These are phyloP conservation scores for Xerocomellus intermedius DNA, from an alignment of 768 basidiomycete genomes.

Conservation along the genomic window DNA sequence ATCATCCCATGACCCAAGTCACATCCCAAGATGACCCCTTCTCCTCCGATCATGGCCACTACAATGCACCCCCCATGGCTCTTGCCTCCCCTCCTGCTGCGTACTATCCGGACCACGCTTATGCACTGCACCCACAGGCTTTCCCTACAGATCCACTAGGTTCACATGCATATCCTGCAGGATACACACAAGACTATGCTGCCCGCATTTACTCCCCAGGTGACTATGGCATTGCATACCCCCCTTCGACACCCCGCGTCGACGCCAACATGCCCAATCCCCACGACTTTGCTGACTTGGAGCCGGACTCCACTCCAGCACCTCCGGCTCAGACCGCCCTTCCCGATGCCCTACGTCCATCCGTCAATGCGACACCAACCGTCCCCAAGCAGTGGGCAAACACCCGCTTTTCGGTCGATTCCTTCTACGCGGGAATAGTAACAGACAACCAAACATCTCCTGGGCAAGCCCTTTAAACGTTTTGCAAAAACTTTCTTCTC, in stretches of 20 bases:
- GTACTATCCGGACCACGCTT: conserved; percentile 26
- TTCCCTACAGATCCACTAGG: neutral
- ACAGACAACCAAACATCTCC: conserved; percentile 2
- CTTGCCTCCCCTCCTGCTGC: conserved; percentile 13
- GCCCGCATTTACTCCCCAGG: conserved; percentile 24
- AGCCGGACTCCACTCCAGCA: conserved; percentile 10
- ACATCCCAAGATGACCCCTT: conserved; percentile 14
- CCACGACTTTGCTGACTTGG: conserved; percentile 2
- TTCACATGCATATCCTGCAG: neutral
- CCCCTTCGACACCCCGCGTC: conserved; percentile 14
- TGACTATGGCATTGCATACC: conserved; percentile 26
- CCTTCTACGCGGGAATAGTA: conserved; percentile 27
- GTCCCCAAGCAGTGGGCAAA: conserved; percentile 8
- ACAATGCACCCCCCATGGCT: conserved; percentile 17
- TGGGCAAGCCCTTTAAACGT: conserved; percentile 20
- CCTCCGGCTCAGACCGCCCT: neutral
- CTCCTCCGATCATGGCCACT: conserved; percentile 25
- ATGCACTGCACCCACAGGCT: conserved; percentile 10
- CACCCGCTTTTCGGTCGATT: conserved; percentile 28
- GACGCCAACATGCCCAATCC: conserved; percentile 16
- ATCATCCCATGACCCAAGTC: conserved; percentile 12
- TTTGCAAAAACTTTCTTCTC: neutral
- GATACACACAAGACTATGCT: conserved; percentile 14
- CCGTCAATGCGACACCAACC: neutral
- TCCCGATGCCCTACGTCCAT: conserved; percentile 16